phyloP scores from a whole-genome alignment of 345 rosid species.

The Trapa bicornis region DNA sequence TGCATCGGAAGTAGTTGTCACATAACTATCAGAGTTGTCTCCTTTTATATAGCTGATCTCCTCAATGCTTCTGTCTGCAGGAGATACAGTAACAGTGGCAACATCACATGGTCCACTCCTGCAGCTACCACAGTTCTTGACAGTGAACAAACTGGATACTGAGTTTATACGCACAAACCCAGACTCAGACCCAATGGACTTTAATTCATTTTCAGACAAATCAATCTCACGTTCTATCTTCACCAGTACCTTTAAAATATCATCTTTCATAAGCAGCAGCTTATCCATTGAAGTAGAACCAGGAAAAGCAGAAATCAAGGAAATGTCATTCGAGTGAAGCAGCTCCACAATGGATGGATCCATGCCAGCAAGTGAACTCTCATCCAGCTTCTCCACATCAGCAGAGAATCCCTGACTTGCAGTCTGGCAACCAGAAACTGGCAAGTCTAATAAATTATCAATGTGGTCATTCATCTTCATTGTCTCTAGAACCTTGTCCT shows the following conservation, averaged over 20 bases:
- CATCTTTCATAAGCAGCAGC: slow-evolving; percentile 52
- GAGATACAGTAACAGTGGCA: slow-evolving; percentile 20
- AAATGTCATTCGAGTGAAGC: slow-evolving; percentile 51
- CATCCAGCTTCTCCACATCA: slow-evolving; percentile 65
- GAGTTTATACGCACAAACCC: slow-evolving; percentile 19
- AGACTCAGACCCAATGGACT: slow-evolving; percentile 33
- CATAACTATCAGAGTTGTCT: too few species aligned
- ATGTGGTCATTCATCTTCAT: slow-evolving; percentile 31
- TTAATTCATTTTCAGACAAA: slow-evolving; percentile 62
- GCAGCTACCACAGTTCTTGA: slow-evolving; percentile 15
- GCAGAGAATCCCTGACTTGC: slow-evolving; percentile 37
- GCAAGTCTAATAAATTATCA: slow-evolving; percentile 51
- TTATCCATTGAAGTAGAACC: slow-evolving; percentile 44
- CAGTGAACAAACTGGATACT: slow-evolving; percentile 18
- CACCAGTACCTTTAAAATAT: slow-evolving; percentile 57
- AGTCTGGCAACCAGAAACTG: slow-evolving; percentile 41
- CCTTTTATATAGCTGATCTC: too few species aligned
- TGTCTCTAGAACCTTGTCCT: slow-evolving; percentile 53
- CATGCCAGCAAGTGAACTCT: slow-evolving; percentile 23
- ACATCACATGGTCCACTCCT: slow-evolving; percentile 17
- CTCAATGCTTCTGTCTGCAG: slow-evolving; percentile 4
- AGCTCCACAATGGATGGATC: slow-evolving; percentile 47
- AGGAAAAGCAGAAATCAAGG: slow-evolving; percentile 44
- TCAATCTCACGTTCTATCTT: slow-evolving; percentile 80
- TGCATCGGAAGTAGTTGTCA: too few species aligned